phyloP scores from a whole-genome alignment of 192 early-diverging fungal species.

The Umbelopsis sp. region DNA sequence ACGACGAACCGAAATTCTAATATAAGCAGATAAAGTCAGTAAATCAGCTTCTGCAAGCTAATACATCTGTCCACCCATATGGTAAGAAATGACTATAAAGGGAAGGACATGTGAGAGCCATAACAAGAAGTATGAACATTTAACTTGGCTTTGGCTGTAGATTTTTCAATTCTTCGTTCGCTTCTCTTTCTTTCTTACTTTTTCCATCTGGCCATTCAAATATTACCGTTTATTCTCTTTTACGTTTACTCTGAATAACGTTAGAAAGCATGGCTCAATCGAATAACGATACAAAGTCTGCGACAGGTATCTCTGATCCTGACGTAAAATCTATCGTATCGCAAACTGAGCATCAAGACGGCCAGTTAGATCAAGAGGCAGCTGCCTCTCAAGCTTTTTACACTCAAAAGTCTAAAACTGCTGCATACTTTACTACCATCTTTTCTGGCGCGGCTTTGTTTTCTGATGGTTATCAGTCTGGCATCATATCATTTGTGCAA shows the following conservation, averaged over 20 bases:
- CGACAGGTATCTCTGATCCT: background rate
- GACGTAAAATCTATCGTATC: background rate
- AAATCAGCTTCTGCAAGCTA: too few relatives aligned
- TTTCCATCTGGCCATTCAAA: too few relatives aligned
- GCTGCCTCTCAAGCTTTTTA: background rate
- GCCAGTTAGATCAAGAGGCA: background rate
- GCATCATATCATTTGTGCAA: conserved; percentile 54
- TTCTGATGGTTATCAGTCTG: conserved; percentile 60
- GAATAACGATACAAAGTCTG: too few relatives aligned
- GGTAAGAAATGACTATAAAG: conserved; percentile 5
- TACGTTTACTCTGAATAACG: too few relatives aligned
- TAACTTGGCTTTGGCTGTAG: too few relatives aligned
- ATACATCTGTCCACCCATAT: background rate
- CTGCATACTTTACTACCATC: conserved; percentile 33
- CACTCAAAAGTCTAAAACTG: background rate
- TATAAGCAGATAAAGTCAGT: too few relatives aligned
- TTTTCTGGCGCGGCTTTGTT: conserved; percentile 48
- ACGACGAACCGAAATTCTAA: too few relatives aligned
- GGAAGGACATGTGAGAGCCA: background rate
- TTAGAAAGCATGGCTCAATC: too few relatives aligned
- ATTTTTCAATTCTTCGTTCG: too few relatives aligned
- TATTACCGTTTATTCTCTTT: too few relatives aligned
- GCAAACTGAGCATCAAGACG: background rate
- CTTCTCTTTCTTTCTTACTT: too few relatives aligned
- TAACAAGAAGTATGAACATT: background rate